Percentiles rank a stretch among this genome's conserved stretches.
phyloP scores from a whole-genome alignment of 768 basidiomycete species.

The Xanthoconium stramineum region DNA sequence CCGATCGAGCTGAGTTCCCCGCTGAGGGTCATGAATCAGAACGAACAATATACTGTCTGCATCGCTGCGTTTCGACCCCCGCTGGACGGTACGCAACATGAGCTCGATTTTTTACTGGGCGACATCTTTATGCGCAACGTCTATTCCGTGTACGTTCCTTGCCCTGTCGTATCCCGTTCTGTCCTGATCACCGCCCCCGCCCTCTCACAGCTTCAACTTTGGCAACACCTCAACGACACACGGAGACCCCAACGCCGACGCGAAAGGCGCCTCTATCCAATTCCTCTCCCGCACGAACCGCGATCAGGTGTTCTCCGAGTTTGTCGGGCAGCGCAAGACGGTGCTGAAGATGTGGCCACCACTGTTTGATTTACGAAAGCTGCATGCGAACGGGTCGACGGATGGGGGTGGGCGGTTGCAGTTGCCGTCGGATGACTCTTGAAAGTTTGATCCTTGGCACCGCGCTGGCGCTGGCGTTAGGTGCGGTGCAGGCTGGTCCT shows the following conservation, averaged over 20 bases:
- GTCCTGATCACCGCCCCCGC: not conserved
- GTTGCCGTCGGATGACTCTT: conserved; percentile 2
- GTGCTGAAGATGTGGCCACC: conserved; percentile 19
- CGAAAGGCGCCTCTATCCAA: conserved; percentile 37
- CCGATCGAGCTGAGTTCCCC: conserved; percentile 42
- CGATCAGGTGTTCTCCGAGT: conserved; percentile 33
- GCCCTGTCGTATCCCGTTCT: not conserved
- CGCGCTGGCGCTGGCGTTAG: no score
- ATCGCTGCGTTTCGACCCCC: conserved; percentile 32
- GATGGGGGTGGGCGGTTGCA: conserved; percentile 19
- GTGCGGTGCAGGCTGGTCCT: no score
- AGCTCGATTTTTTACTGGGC: conserved; percentile 40
- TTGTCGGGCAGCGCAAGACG: conserved; percentile 10
- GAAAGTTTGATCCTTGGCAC: not conserved
- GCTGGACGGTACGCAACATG: conserved; percentile 24
- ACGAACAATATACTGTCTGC: conserved; percentile 39
- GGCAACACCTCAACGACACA: conserved; percentile 29
- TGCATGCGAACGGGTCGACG: conserved; percentile 20
- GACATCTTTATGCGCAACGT: conserved; percentile 47
- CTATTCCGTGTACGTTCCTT: conserved; percentile 37
- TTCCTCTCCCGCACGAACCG: conserved; percentile 37
- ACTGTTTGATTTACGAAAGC: conserved; percentile 21
- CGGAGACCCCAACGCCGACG: conserved; percentile 5
- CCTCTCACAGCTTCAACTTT: conserved; percentile 38
- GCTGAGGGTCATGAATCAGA: conserved; percentile 21